Percentiles rank a stretch among this genome's conserved stretches.
Conservation (phyloP, 257 asterid species). For the Nemophila menziesii region DNA sequence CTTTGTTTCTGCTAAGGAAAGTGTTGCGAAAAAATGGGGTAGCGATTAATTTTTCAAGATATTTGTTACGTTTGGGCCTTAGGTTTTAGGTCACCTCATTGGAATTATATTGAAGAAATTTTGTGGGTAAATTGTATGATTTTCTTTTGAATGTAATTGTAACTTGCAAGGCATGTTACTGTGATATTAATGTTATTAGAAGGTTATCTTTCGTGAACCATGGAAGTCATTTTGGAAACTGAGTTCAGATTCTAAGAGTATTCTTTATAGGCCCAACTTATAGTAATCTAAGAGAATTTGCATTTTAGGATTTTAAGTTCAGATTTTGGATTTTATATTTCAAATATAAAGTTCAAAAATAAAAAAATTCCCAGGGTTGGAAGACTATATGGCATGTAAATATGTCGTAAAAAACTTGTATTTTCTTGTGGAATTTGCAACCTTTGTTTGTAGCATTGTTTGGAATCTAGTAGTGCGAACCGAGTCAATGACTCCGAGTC, state of each 20-base stretch:
- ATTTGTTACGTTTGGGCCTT: neutral
- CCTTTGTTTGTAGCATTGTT: too few species aligned
- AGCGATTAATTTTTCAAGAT: constrained; percentile 31
- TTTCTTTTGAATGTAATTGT: neutral
- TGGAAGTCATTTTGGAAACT: neutral
- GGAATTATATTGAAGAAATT: neutral
- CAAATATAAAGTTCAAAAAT: too few species aligned
- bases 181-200: neutral
- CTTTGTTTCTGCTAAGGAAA: constrained; percentile 55
- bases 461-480: too few species aligned
- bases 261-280: too few species aligned
- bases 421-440: too few species aligned
- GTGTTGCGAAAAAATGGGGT: constrained; percentile 78
- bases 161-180: neutral
- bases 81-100: neutral
- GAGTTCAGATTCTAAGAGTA: neutral
- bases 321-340: too few species aligned
- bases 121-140: neutral
- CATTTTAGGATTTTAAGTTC: too few species aligned
- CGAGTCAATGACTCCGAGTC: too few species aligned
- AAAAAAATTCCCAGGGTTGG: too few species aligned
- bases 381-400: too few species aligned
- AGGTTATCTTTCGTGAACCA: neutral
- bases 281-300: too few species aligned
- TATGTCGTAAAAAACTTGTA: too few species aligned